Evolutionary conservation across 2,329 filamentous ascomycete species (phyloP).

Genomic region (Teratosphaeria pseudoeucalypti): DNA sequence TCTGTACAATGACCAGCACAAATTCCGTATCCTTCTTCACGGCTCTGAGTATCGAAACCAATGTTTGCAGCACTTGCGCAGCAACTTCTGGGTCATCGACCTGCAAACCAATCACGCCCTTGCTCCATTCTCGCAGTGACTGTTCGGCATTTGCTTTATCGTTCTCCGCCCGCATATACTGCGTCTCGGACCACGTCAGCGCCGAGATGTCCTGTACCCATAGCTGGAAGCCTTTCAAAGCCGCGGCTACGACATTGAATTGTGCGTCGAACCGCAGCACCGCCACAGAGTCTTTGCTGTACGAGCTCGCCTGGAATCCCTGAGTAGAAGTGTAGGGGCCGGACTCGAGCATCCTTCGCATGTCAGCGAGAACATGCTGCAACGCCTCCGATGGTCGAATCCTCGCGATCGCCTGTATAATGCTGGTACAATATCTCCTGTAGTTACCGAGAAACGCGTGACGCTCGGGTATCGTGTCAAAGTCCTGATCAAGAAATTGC

Average conservation of each 20-base stretch:
- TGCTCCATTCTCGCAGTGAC: conserved; percentile 53
- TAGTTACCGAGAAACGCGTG: conserved; percentile 97
- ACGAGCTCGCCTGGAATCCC: conserved; percentile 45
- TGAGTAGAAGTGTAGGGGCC: conserved; percentile 59
- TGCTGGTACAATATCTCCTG: conserved; percentile 73
- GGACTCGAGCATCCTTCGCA: conserved; percentile 62
- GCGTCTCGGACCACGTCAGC: conserved; percentile 36
- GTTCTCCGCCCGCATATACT: conserved; percentile 45
- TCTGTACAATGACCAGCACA: conserved; percentile 80
- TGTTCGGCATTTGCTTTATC: conserved; percentile 42
- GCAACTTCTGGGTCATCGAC: conserved; percentile 46
- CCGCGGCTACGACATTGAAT: conserved; percentile 79
- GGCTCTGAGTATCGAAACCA: conserved; percentile 21
- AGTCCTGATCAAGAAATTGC: conserved; percentile 80
- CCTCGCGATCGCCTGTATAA: conserved; percentile 79
- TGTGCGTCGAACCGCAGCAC: conserved; percentile 76
- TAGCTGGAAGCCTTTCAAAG: conserved; percentile 77
- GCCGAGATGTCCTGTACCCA: conserved; percentile 43
- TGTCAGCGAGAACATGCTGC: conserved; percentile 71
- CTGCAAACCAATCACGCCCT: conserved; percentile 56
- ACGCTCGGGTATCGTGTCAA: conserved; percentile 85
- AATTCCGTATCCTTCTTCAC: conserved; percentile 37
- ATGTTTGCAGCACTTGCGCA: conserved; percentile 19
- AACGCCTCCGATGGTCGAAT: conserved; percentile 76
- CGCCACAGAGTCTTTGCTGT: conserved; percentile 58